phyloP scores from a whole-genome alignment of 805 yeast genomes.

The Kluyveromyces aestuarii region DNA sequence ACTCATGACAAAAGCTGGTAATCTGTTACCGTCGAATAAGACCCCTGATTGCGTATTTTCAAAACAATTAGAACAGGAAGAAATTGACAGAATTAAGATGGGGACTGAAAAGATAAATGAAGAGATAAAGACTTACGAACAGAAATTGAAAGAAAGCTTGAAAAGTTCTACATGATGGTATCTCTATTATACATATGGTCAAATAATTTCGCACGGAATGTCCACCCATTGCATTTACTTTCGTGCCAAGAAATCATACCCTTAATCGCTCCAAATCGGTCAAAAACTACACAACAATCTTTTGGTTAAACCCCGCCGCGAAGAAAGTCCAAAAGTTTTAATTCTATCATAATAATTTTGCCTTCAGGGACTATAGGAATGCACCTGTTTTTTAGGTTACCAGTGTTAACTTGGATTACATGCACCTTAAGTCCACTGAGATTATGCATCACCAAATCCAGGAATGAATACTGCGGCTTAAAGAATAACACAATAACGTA shows the following conservation, averaged over 20 bases:
- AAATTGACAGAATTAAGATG: conserved; percentile 44
- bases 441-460: not conserved
- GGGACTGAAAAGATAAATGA: conserved; percentile 37
- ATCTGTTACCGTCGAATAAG: conserved; percentile 38
- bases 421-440: not conserved
- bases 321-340: not conserved
- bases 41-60: conserved; percentile 32
- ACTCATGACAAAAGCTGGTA: conserved; percentile 58
- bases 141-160: conserved; percentile 20
- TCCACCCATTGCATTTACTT: not conserved
- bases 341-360: not conserved
- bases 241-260: not conserved
- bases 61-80: conserved; percentile 54
- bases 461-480: conserved; percentile 1
- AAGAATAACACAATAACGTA: not conserved
- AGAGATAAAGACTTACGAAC: conserved; percentile 36
- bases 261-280: not conserved
- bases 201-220: not conserved
- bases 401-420: not conserved
- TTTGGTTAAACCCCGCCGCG: not conserved
- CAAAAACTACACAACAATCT: not conserved
- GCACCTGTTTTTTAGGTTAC: not conserved
- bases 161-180: not conserved
- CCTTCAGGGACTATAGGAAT: conserved; percentile 1
- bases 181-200: not conserved